These are phyloP conservation scores for Chalciporus pseudorubinellus DNA, from an alignment of 768 basidiomycete genomes.

Conservation along the genomic window DNA sequence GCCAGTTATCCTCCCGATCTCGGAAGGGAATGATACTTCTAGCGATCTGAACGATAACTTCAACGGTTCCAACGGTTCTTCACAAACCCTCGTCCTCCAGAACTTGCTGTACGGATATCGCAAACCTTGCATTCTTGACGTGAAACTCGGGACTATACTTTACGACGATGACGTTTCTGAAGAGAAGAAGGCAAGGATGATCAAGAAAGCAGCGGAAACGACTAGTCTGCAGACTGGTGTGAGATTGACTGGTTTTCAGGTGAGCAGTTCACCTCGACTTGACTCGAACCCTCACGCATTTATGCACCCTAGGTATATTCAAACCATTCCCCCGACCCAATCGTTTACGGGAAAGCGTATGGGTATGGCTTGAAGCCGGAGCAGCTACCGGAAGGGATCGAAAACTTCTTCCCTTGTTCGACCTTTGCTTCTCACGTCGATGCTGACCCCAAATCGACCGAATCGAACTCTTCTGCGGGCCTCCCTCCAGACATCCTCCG, in stretches of 20 bases:
- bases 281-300: background rate
- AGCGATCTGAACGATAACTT: background rate
- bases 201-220: slow-evolving; percentile 59
- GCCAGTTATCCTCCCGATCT: slow-evolving; percentile 23
- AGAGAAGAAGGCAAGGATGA: slow-evolving; percentile 81
- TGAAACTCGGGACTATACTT: slow-evolving; percentile 91
- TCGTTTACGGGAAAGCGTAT: slow-evolving; percentile 69
- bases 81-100: slow-evolving; percentile 80
- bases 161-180: slow-evolving; percentile 64
- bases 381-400: slow-evolving; percentile 75
- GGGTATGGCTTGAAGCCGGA: slow-evolving; percentile 70
- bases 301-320: slow-evolving; percentile 62
- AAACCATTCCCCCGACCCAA: slow-evolving; percentile 49
- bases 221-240: slow-evolving; percentile 78
- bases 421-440: slow-evolving; percentile 10
- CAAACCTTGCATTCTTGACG: slow-evolving; percentile 85
- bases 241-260: slow-evolving; percentile 88
- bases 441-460: slow-evolving; percentile 3
- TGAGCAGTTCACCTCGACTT: slow-evolving; percentile 35
- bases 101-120: slow-evolving; percentile 73
- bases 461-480: slow-evolving; percentile 36
- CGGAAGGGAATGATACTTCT: slow-evolving; percentile 47
- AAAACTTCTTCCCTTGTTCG: slow-evolving; percentile 71
- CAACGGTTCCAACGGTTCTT: background rate
- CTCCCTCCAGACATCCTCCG: slow-evolving; percentile 55